Evolutionary conservation across 345 rosid genomes (phyloP).

Genomic region (Cardamine occulta): DNA sequence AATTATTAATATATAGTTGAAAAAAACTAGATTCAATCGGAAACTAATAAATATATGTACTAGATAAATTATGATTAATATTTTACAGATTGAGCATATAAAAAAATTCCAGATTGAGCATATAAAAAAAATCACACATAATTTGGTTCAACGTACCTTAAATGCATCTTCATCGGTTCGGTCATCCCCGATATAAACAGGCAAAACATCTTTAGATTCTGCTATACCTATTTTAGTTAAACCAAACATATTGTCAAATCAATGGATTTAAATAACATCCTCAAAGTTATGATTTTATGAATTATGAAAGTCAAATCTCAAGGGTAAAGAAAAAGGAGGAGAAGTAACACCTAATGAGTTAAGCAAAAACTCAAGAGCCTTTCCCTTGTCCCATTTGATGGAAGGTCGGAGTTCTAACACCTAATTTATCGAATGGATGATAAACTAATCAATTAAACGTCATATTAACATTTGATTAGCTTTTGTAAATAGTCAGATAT

Average conservation of each 20-base stretch:
- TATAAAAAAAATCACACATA: no score
- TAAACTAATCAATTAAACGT: not conserved
- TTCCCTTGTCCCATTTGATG: slow-evolving; percentile 65
- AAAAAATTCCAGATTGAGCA: no score
- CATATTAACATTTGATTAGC: not conserved
- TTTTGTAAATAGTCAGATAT: not conserved
- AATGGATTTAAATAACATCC: not conserved
- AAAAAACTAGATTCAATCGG: no score
- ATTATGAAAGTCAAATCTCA: not conserved
- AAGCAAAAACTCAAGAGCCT: slow-evolving; percentile 56
- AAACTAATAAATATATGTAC: no score
- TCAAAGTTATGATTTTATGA: not conserved
- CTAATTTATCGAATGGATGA: slow-evolving; percentile 23
- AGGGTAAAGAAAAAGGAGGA: not conserved
- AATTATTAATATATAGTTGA: no score
- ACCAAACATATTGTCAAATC: not conserved
- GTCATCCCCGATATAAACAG: slow-evolving; percentile 67
- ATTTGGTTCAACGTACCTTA: slow-evolving; percentile 43
- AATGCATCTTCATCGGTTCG: slow-evolving; percentile 71
- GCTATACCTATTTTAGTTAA: slow-evolving; percentile 19
- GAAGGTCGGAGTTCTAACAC: slow-evolving; percentile 65
- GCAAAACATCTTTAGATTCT: slow-evolving; percentile 51
- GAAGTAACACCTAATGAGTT: slow-evolving; percentile 47
- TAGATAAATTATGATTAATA: no score
- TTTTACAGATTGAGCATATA: no score